Evolutionary conservation across 208 protist species (phyloP).

Genomic region (Leptomonas seymouri): DNA sequence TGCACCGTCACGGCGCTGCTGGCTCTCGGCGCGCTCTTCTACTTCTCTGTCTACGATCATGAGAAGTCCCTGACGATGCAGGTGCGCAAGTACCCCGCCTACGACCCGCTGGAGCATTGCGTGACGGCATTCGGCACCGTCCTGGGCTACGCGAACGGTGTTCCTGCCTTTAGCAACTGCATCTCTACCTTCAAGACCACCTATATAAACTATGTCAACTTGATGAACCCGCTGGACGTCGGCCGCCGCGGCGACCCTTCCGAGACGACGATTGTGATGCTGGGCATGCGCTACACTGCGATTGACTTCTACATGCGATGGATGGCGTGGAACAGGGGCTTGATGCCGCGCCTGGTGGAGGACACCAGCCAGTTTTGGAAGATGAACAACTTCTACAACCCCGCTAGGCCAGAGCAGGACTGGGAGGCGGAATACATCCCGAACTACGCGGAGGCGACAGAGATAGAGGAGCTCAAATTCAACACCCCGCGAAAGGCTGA

Average conservation of each 20-base stretch:
- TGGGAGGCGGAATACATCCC: constrained; percentile 44
- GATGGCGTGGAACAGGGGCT: constrained; percentile 44
- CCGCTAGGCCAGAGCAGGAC: constrained; percentile 25
- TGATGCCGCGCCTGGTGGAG: constrained; percentile 31
- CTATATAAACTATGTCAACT: constrained; percentile 35
- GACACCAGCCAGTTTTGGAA: constrained; percentile 39
- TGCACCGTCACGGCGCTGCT: constrained; percentile 15
- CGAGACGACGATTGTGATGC: constrained; percentile 38
- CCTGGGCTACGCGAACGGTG: constrained; percentile 52
- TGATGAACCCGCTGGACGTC: constrained; percentile 48
- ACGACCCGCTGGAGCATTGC: constrained; percentile 48
- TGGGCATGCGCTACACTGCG: constrained; percentile 37
- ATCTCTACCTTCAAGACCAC: constrained; percentile 33
- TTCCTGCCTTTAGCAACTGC: constrained; percentile 78
- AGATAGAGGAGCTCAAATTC: constrained; percentile 45
- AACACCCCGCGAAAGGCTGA: constrained; percentile 50
- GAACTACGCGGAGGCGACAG: constrained; percentile 42
- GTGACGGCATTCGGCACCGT: constrained; percentile 47
- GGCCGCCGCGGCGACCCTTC: constrained; percentile 39
- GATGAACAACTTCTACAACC: constrained; percentile 50
- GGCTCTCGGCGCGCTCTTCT: constrained; percentile 20
- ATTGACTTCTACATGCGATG: constrained; percentile 61
- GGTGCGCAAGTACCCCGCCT: constrained; percentile 14
- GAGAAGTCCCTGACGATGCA: constrained; percentile 6
- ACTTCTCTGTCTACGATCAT: constrained; percentile 26